These are phyloP conservation scores for Pichia rugopelliculosa DNA, from an alignment of 805 yeast genomes.

Conservation along the genomic window DNA sequence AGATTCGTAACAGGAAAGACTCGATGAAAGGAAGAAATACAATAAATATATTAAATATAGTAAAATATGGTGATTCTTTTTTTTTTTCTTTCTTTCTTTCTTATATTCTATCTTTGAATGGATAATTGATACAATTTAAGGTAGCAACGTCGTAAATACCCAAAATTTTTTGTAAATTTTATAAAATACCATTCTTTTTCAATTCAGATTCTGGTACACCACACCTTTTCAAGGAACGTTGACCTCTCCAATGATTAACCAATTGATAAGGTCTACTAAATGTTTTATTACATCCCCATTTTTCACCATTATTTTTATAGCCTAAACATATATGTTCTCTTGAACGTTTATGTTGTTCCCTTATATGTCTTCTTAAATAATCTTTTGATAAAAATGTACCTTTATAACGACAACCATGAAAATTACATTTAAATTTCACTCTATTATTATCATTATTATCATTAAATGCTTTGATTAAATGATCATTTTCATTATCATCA, in stretches of 20 bases:
- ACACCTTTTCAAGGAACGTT: slow-evolving; percentile 25
- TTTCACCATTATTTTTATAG: slow-evolving; percentile 13
- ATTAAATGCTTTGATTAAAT: background rate
- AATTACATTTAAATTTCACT: slow-evolving; percentile 15
- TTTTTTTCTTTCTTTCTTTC: no score
- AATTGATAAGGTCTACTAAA: slow-evolving; percentile 29
- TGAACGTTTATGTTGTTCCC: slow-evolving; percentile 25
- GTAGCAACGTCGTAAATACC: background rate
- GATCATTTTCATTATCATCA: background rate
- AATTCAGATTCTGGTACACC: slow-evolving; percentile 22
- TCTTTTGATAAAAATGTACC: slow-evolving; percentile 27
- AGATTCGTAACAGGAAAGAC: no score
- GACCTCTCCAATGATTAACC: slow-evolving; percentile 29
- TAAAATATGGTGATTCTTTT: no score
- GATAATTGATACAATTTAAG: no score
- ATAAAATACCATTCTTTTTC: background rate
- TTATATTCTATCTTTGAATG: no score
- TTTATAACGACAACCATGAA: slow-evolving; percentile 22
- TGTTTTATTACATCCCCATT: slow-evolving; percentile 28
- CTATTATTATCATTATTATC: background rate
- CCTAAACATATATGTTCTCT: slow-evolving; percentile 24
- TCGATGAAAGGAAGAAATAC: no score
- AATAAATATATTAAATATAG: no score
- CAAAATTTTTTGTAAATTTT: no score
- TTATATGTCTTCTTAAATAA: slow-evolving; percentile 25